Evolutionary conservation across 257 asterid species (phyloP), one percentile per base, ranked within the genome.

Genomic region (Solanum raphanifolium): DNA sequence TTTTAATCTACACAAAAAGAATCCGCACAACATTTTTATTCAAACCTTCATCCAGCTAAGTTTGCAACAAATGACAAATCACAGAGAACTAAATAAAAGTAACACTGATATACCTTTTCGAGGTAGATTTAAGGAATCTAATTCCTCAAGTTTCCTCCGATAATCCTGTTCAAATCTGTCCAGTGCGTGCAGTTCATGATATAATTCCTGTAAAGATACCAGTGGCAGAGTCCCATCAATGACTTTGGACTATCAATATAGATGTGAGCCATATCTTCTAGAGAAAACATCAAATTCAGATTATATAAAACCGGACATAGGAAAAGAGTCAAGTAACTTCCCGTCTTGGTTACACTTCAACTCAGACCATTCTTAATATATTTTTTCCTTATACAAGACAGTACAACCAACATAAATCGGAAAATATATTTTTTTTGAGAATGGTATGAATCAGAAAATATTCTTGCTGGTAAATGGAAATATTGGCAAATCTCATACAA

Each of bases 141-240:
- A 94, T 95, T 98, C 99, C 88, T 96, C 99, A 87, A 95, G 90
- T 91, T 98, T 95, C 79, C 95, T 94, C 72, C 92, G 94, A 92
- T 98, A 96, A 93, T 98, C 99, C 91, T 93, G 98, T 46, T 95
- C 95, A 86, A 98, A 98, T 90, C 99, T 94, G 88, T 94, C 99
- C 93, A 98, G 91, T 83, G 99, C 94, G 86, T 96, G 99, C 86
- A 93, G 87, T 91, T 98, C 99, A 34, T 98, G 99, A 91, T 98
- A 98, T 89, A 98, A 87, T 90, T 98, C 99, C 99, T 98, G 95
- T 92, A 94, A 43, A 86, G 32, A 75, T 74, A 87, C 35, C 74
- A 89, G 32, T 85, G 88, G 69, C 68, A 86, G 86, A 31, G 88
- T 79, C 88, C 76, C 89, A 83, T 85, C 76, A 75, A 9, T 31